Conservation (phyloP, 768 basidiomycete species). For the Auricularia cornea region DNA sequence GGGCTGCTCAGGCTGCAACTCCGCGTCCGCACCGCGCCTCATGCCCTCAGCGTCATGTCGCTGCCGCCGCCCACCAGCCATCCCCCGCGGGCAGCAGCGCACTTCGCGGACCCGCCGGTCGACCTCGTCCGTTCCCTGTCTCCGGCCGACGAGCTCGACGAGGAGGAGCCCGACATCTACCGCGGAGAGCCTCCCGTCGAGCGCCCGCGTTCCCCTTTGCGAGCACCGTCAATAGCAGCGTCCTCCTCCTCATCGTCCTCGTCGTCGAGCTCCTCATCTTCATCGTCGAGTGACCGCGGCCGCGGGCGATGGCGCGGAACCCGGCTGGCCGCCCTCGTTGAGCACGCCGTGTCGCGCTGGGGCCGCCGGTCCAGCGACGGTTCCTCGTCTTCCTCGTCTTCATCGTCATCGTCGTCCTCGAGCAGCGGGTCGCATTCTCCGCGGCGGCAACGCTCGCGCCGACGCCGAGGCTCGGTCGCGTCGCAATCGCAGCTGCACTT, state of each 20-base stretch:
- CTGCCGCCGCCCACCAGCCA: background rate
- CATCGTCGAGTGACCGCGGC: constrained; percentile 33
- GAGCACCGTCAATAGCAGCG: constrained; percentile 18
- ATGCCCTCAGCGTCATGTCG: background rate
- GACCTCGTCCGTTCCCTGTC: background rate
- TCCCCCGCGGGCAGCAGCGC: background rate
- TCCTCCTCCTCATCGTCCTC: constrained; percentile 19
- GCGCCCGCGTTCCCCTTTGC: constrained; percentile 8
- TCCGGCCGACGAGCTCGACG: constrained; percentile 6
- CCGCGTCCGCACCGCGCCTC: background rate
- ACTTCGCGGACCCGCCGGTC: background rate
- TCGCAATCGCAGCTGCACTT: constrained; percentile 13
- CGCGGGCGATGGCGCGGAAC: constrained; percentile 29
- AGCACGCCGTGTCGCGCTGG: constrained; percentile 66
- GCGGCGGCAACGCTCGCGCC: constrained; percentile 4
- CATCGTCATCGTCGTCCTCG: constrained; percentile 27
- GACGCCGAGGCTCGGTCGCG: constrained; percentile 1
- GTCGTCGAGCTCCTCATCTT: constrained; percentile 20
- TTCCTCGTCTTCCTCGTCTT: constrained; percentile 21
- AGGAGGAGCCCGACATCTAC: constrained; percentile 48
- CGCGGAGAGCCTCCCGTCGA: constrained; percentile 35
- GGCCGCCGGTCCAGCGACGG: constrained; percentile 45
- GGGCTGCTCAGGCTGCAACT: background rate
- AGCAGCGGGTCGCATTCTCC: constrained; percentile 5
- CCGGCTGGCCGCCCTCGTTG: constrained; percentile 51